These are phyloP conservation scores for Aspergillus avenaceus DNA, from an alignment of 495 filamentous ascomycete genomes.

Conservation along the genomic window DNA sequence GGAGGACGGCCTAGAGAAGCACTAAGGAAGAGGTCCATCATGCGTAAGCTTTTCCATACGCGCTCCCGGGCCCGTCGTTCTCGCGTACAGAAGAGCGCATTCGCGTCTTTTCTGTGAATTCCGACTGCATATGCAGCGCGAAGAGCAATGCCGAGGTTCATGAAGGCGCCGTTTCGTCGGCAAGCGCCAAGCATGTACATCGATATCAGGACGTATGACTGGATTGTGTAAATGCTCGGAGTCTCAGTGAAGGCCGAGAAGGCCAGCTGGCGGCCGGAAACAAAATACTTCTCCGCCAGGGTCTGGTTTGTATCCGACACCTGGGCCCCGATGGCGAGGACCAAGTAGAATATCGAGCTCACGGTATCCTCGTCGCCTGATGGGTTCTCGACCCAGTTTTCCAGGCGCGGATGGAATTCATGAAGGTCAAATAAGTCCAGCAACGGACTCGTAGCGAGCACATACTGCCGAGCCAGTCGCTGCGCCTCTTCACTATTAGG, in stretches of 20 bases:
- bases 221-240: constrained; percentile 52
- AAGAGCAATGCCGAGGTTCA: constrained; percentile 50
- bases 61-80: constrained; percentile 50
- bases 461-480: constrained; percentile 32
- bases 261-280: constrained; percentile 51
- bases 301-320: constrained; percentile 42
- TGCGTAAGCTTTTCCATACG: constrained; percentile 58
- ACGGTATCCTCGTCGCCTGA: constrained; percentile 40
- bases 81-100: constrained; percentile 49
- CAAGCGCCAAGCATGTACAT: constrained; percentile 59
- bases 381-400: constrained; percentile 40
- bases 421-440: constrained; percentile 37
- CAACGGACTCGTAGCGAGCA: constrained; percentile 38
- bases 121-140: constrained; percentile 58
- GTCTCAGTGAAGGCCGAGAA: constrained; percentile 53
- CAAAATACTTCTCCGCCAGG: constrained; percentile 47
- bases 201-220: constrained; percentile 55
- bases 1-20: constrained; percentile 58
- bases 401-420: constrained; percentile 31
- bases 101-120: constrained; percentile 58
- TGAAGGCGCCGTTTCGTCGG: constrained; percentile 58
- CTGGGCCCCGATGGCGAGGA: constrained; percentile 59
- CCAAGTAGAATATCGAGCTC: constrained; percentile 54
- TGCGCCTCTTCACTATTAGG: constrained; percentile 34
- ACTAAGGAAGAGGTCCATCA: constrained; percentile 58